Base-by-base conservation (phyloP, 345 rosid species). In the Cardamine resedifolia region DNA sequence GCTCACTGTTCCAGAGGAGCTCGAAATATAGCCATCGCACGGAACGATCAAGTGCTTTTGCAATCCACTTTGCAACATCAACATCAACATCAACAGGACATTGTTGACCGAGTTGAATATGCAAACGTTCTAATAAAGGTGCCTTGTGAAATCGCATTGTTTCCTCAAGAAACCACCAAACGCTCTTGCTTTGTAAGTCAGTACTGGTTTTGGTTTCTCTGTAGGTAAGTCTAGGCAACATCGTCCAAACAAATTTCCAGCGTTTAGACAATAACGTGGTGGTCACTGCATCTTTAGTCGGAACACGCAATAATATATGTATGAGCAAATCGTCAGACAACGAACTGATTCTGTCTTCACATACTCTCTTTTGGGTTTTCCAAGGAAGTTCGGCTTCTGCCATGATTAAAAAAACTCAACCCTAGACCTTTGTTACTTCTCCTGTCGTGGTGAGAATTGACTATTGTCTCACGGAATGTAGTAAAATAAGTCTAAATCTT, bases 101-200 rank as follows among this genome's bases (percentile, higher is more conserved):
- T 41, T 14, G 66, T 24, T 20, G 20, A 61, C 49, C 33, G 21
- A 61, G 49, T 15, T 41, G 4, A 15, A 61, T 24, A 2, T 12
- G 7, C 21, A 41, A 39, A 39, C 33, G 6, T 61, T 61, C 14
- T 24, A 61, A 21, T 2, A 24, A 20, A 23, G 50, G 66, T 15
- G 20, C 66, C 11, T 38, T 10, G 21, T 61, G 11, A 2, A 24
- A 10, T 8, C 20, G 50, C 12, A 61, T 3, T 9, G 66, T 39
- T 6, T 41, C 8, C 5, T 61, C 66, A n/a, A 61, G 66, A 41
- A 61, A 23, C 49, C 31, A 24, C 66, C 66, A 39, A 23, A 61
- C 31, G 27, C 33, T 61, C 20, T 34, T 34, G 63, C 18, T 11
- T 16, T 23, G 24, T 23, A 23, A 23, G 24, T 23, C 1, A 14